phyloP scores from a whole-genome alignment of 2,329 filamentous ascomycete genomes.

The Trichoderma atroviride region DNA sequence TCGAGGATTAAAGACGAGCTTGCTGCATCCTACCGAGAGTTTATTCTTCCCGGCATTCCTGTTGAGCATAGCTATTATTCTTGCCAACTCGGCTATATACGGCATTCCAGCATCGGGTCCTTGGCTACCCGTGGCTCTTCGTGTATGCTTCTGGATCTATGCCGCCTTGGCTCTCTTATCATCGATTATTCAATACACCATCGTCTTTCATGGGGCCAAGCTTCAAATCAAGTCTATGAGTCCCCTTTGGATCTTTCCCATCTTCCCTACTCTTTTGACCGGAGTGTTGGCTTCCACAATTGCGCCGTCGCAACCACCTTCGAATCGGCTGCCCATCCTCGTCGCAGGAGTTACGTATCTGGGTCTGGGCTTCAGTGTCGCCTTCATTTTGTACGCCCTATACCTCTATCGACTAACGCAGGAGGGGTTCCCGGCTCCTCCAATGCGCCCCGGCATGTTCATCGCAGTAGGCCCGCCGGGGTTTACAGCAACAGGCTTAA shows the following conservation, averaged over 20 bases:
- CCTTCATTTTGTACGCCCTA: not conserved
- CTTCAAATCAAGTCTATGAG: conserved; percentile 5
- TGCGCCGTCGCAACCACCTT: not conserved
- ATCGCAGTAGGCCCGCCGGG: not conserved
- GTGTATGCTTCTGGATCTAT: conserved; percentile 2
- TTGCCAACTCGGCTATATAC: no score
- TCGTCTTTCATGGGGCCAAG: not conserved
- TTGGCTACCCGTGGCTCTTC: not conserved
- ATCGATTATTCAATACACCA: not conserved
- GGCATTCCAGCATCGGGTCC: not conserved
- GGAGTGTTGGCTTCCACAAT: not conserved
- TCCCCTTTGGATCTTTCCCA: not conserved
- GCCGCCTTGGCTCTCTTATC: not conserved
- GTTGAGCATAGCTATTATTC: no score
- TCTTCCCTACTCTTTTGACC: not conserved
- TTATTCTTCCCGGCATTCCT: no score
- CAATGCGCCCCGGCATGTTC: not conserved
- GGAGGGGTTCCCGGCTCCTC: not conserved
- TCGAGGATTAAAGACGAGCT: no score
- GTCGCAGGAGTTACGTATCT: not conserved
- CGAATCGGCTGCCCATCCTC: not conserved
- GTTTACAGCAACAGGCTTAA: not conserved
- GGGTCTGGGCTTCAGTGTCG: not conserved
- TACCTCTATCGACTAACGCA: not conserved
- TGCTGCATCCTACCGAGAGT: no score